Base-by-base conservation (phyloP, 768 basidiomycete genomes). In the Leccinum longicurvipes region DNA sequence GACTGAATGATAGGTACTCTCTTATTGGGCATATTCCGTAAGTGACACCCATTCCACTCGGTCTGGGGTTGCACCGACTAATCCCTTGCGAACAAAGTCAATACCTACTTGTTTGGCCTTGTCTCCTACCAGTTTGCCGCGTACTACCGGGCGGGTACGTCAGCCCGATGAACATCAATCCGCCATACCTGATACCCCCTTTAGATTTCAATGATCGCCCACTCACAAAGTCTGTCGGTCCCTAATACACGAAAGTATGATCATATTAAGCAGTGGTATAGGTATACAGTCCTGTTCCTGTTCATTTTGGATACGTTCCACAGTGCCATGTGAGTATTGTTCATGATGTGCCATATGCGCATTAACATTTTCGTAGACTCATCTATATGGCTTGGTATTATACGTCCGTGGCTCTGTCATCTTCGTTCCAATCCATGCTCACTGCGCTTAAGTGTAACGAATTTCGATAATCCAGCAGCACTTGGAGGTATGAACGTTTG, bases 41-140 rank as follows among this genome's bases (percentile, higher is more conserved):
- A 31, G 47, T 48, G 29, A 48, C 7, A 6, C 2, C 27, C 5
- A 14, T 47, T 19, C 24, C n/a, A 14, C 36, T n/a, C n/a, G 36
- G 36, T 39, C 36, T 39, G n/a, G 5, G n/a, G 7, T 25, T 47
- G 7, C 12, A 23, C 47, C 15, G 21, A 11, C 17, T 52, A 31
- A 63, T 5, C 3, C 8, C 4, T 14, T 15, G 17, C 21, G 19
- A 31, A 25, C 6, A 6, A 51, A 67, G 66, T 67, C 36, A 67
- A 67, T 17, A 67, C 66, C 15, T 67, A 47, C 31, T 59, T 79
- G 14, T 79, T 75, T 53, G 77, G 77, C 1, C 66, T 78, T 19
- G 77, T 78, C 55, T 68, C 70, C 9, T 76, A 72, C 61, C 76
- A 78, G 54, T 79, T 78, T 57, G 67, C 73, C 8, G 60, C 69